Percentiles rank a stretch among this genome's conserved stretches.
phyloP scores from a whole-genome alignment of 2,329 filamentous ascomycete species.

The Diaporthe citri region DNA sequence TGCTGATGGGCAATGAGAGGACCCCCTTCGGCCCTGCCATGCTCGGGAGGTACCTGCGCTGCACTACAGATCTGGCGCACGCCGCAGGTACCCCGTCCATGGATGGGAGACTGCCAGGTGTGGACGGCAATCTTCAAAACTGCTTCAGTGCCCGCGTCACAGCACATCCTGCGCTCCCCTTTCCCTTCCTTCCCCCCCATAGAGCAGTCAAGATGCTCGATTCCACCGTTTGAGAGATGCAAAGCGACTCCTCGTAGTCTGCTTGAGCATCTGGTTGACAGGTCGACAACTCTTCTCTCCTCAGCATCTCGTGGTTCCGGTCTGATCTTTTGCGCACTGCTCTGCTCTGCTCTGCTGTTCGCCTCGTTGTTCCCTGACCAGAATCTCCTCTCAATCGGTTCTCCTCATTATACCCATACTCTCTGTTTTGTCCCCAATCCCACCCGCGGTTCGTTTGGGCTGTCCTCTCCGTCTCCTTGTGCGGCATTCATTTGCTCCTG shows the following conservation, averaged over 20 bases:
- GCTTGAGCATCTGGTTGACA: slow-evolving; percentile 55
- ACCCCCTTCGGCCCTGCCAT: not conserved
- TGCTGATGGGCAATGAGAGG: slow-evolving; percentile 15
- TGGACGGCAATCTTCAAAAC: slow-evolving; percentile 50
- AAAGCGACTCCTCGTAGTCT: slow-evolving; percentile 69
- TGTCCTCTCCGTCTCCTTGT: slow-evolving; percentile 14
- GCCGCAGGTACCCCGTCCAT: not conserved
- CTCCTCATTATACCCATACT: slow-evolving; percentile 6
- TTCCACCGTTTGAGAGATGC: slow-evolving; percentile 62
- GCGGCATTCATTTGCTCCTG: slow-evolving; percentile 54
- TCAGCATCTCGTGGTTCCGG: slow-evolving; percentile 40
- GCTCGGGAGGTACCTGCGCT: slow-evolving; percentile 22
- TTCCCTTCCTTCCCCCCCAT: slow-evolving; percentile 60
- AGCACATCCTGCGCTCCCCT: slow-evolving; percentile 46
- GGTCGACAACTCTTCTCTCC: slow-evolving; percentile 46
- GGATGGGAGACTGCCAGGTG: not conserved
- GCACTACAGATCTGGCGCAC: not conserved
- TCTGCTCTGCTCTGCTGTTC: slow-evolving; percentile 23
- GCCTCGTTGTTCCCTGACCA: not conserved
- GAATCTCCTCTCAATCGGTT: slow-evolving; percentile 34
- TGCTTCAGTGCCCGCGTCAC: slow-evolving; percentile 48
- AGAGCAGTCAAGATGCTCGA: slow-evolving; percentile 68
- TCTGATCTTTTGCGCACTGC: slow-evolving; percentile 35
- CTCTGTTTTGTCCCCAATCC: slow-evolving; percentile 38
- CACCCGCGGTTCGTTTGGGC: slow-evolving; percentile 43